Evolutionary conservation across 2,329 filamentous ascomycete genomes (phyloP).

Genomic region (Paracamarosporium sp.): DNA sequence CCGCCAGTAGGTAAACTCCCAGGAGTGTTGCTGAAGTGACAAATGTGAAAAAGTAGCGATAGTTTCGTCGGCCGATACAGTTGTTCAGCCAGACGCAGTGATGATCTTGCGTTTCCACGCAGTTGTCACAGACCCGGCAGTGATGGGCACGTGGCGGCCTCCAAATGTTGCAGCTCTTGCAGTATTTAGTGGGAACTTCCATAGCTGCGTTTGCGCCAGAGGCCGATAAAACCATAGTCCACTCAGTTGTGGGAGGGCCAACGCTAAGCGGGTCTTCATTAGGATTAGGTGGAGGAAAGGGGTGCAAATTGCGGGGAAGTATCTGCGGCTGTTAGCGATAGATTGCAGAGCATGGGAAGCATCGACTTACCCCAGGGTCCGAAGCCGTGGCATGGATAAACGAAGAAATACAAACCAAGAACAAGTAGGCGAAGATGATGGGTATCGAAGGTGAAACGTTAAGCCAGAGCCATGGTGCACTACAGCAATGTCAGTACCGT

Average conservation of each 20-base stretch:
- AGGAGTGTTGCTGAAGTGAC: conserved; percentile 80
- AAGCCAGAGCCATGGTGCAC: conserved; percentile 82
- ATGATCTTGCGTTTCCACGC: conserved; percentile 95
- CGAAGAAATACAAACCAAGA: conserved; percentile 88
- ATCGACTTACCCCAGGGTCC: conserved; percentile 82
- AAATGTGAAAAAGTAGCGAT: conserved; percentile 96
- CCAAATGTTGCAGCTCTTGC: conserved; percentile 97
- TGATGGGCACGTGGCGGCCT: conserved; percentile 94
- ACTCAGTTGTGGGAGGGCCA: conserved; percentile 88
- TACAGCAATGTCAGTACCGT: conserved; percentile 36
- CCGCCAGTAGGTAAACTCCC: conserved; percentile 75
- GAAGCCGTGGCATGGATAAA: conserved; percentile 92
- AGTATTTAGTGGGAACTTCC: conserved; percentile 98
- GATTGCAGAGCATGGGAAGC: neutral
- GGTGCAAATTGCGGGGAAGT: conserved; percentile 88
- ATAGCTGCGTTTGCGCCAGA: conserved; percentile 81
- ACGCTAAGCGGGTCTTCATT: conserved; percentile 81
- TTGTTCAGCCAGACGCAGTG: conserved; percentile 99
- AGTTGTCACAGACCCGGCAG: conserved; percentile 96
- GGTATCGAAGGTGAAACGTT: conserved; percentile 88
- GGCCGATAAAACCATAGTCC: conserved; percentile 87
- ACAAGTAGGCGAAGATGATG: conserved; percentile 88
- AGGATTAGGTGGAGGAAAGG: conserved; percentile 77
- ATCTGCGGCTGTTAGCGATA: conserved; percentile 65
- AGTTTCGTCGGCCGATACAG: conserved; percentile 94